phyloP scores from a whole-genome alignment of 257 asterid genomes.

The Solanum pinnatisectum region DNA sequence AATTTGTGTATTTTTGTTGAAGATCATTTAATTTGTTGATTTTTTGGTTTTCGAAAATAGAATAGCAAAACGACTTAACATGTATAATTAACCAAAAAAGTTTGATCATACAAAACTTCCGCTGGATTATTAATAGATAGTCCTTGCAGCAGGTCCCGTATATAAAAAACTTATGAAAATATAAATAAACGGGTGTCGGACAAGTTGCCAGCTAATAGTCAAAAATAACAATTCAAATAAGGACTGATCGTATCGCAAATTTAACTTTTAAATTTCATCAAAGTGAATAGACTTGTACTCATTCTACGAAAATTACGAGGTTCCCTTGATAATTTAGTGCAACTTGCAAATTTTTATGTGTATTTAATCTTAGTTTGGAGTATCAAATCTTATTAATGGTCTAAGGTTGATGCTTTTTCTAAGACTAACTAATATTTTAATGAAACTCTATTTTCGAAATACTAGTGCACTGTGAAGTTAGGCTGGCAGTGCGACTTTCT shows the following conservation, averaged over 20 bases:
- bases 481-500: background rate
- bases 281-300: no score
- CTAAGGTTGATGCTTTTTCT: background rate
- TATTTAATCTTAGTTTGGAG: background rate
- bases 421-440: background rate
- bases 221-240: background rate
- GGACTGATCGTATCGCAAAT: background rate
- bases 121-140: no score
- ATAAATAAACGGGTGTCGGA: background rate
- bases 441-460: background rate
- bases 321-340: background rate
- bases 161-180: no score
- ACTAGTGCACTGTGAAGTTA: background rate
- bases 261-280: background rate
- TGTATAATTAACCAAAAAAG: no score
- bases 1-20: no score
- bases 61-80: no score
- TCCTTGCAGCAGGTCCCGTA: no score
- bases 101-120: no score
- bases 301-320: no score
- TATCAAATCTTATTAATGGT: background rate
- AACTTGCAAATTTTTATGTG: background rate
- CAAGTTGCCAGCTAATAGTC: background rate
- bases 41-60: no score
- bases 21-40: no score